These are phyloP conservation scores for Cryptomeria japonica DNA, from an alignment of 75 land plant species.

Conservation along the genomic window DNA sequence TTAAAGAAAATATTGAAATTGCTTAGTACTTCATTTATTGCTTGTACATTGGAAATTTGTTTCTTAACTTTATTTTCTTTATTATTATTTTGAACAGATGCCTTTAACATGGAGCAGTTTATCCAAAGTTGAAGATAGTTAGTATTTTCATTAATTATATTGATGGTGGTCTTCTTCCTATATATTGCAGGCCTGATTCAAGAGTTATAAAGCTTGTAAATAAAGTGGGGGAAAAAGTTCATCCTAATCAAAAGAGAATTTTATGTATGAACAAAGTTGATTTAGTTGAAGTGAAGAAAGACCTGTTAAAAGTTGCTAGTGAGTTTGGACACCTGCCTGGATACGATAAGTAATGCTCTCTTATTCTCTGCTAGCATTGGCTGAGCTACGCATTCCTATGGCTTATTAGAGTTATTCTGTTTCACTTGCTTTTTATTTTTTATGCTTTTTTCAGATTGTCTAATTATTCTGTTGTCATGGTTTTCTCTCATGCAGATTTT, in stretches of 20 bases:
- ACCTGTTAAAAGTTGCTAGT: conserved; percentile 68
- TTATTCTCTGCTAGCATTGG: neutral
- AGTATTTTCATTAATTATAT: neutral
- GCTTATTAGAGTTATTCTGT: neutral
- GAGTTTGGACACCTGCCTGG: conserved; percentile 84
- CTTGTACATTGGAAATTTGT: neutral
- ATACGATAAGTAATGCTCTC: conserved; percentile 63
- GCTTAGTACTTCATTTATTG: neutral
- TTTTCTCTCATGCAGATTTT: conserved; percentile 45
- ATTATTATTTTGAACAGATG: neutral
- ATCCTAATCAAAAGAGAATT: conserved; percentile 67
- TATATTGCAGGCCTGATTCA: conserved; percentile 61
- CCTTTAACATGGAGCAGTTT: neutral
- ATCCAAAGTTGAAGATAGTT: neutral
- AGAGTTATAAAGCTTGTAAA: conserved; percentile 77
- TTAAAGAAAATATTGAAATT: neutral
- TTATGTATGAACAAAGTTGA: conserved; percentile 97
- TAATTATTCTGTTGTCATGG: neutral
- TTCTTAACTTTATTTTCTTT: neutral
- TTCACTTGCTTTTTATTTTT: neutral
- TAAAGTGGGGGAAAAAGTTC: conserved; percentile 52
- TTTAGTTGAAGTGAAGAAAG: conserved; percentile 73
- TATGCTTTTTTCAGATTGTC: conserved; percentile 3
- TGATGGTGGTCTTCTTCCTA: neutral
- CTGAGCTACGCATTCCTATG: neutral